Base-by-base conservation (phyloP, 2,329 filamentous ascomycete genomes). In the Curvularia lunata region DNA sequence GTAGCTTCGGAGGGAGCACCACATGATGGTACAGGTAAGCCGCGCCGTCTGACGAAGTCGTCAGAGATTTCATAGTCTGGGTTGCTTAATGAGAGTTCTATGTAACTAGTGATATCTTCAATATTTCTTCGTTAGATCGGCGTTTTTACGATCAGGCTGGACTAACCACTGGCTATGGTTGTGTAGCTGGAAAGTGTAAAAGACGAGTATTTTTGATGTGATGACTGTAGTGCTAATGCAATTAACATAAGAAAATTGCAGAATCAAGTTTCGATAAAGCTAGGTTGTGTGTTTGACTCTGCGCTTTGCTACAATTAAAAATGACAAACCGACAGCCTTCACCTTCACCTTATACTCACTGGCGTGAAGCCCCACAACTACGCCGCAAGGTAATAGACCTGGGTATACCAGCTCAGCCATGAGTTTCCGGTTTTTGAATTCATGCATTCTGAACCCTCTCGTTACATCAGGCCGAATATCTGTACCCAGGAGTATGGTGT, bases 1-100 rank as follows among this genome's bases (percentile, higher is more conserved):
- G 82, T 0, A 84, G 69, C 40, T 80, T 74, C 1, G 81, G 80
- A 0, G 82, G 83, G 0, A 85, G 74, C 19, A 83, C 81, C 1
- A 84, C 66, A 63, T 85, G 81, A 37, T 83, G 54, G 25, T 57
- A 40, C 4, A 63, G 48, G 32, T 68, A 68, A 10, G 52, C 28
- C 5, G 57, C 59, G 12, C 53, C 49, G 23, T 10, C n/a, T 5
- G 48, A 12, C 42, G 13, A 9, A 21, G 19, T 5, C 28, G 28
- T 52, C 9, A 30, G 28, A 30, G 9, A 3, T 9, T 8, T 13
- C 63, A 65, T 67, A 10, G 13, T 6, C 23, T 25, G 28, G 7
- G 27, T 6, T 7, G 5, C 27, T 23, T 12, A 16, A 10, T 18
- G 25, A 27, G 30, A 7, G 25, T 8, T 6, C 4, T 40, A 18